Evolutionary conservation across 495 filamentous ascomycete genomes (phyloP).

Genomic region (Endocarpon pusillum): DNA sequence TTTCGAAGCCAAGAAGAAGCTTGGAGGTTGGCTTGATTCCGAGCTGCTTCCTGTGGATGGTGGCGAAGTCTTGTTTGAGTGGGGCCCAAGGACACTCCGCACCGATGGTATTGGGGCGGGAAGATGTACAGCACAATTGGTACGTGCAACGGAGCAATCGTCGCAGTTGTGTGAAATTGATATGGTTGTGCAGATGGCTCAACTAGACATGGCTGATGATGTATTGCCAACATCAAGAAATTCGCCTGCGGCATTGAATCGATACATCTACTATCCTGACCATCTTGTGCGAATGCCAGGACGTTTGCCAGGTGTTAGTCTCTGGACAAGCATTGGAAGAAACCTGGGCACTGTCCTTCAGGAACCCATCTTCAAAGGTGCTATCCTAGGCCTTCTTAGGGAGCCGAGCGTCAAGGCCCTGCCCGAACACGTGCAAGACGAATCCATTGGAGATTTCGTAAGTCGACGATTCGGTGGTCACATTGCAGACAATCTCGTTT

Average conservation of each 20-base stretch:
- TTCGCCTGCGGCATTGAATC: slow-evolving; percentile 35
- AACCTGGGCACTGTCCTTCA: slow-evolving; percentile 19
- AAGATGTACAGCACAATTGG: slow-evolving; percentile 37
- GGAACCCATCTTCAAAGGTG: slow-evolving; percentile 48
- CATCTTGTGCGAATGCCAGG: slow-evolving; percentile 58
- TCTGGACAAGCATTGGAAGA: slow-evolving; percentile 13
- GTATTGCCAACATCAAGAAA: slow-evolving; percentile 37
- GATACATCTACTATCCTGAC: slow-evolving; percentile 89
- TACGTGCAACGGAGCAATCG: slow-evolving; percentile 16
- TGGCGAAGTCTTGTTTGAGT: slow-evolving; percentile 57
- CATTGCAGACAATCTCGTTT: slow-evolving; percentile 58
- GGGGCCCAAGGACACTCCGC: slow-evolving; percentile 67
- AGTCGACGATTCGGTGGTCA: slow-evolving; percentile 33
- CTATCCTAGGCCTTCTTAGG: slow-evolving; percentile 20
- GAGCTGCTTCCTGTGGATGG: slow-evolving; percentile 41
- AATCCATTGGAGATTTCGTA: slow-evolving; percentile 58
- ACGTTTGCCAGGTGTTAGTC: slow-evolving; percentile 12
- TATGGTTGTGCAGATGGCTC: slow-evolving; percentile 33
- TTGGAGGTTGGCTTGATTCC: slow-evolving; percentile 79
- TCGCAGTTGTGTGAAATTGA: not conserved
- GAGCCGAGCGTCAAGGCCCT: slow-evolving; percentile 21
- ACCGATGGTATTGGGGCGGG: slow-evolving; percentile 28
- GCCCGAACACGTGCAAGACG: slow-evolving; percentile 31
- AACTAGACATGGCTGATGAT: slow-evolving; percentile 43
- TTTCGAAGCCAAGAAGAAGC: slow-evolving; percentile 48